A percentile compares a stretch with the other conserved stretches of the same genome.
These are phyloP conservation scores for Neophaeococcomyces aloes DNA, from an alignment of 2,329 filamentous ascomycete genomes.

Conservation along the genomic window DNA sequence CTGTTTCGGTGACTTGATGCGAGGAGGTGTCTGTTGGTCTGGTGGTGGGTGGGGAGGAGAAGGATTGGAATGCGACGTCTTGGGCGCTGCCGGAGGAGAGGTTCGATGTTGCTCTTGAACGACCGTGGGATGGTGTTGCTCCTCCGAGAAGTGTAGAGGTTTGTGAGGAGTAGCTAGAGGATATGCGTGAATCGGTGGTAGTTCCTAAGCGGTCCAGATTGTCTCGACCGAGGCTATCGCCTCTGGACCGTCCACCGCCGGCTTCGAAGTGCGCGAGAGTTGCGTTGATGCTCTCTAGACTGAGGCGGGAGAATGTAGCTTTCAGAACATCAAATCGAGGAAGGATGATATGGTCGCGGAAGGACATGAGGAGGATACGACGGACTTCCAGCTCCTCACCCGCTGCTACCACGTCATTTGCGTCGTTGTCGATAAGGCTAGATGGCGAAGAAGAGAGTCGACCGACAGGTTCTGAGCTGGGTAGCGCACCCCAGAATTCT, in stretches of 20 bases:
- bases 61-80: slow-evolving; percentile 33
- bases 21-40: slow-evolving; percentile 37
- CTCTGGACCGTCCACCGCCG: slow-evolving; percentile 21
- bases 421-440: slow-evolving; percentile 10
- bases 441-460: slow-evolving; percentile 27
- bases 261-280: slow-evolving; percentile 33
- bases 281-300: slow-evolving; percentile 63
- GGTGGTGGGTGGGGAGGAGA: slow-evolving; percentile 29
- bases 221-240: slow-evolving; percentile 27
- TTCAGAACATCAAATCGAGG: slow-evolving; percentile 82
- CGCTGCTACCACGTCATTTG: slow-evolving; percentile 29
- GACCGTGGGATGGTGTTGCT: slow-evolving; percentile 47
- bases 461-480: slow-evolving; percentile 32
- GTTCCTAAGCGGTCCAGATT: slow-evolving; percentile 55
- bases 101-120: slow-evolving; percentile 77
- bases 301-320: slow-evolving; percentile 78
- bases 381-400: slow-evolving; percentile 67
- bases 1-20: slow-evolving; percentile 81
- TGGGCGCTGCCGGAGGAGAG: slow-evolving; percentile 45
- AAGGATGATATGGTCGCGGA: slow-evolving; percentile 78
- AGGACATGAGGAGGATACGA: slow-evolving; percentile 76
- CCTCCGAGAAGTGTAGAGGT: slow-evolving; percentile 69
- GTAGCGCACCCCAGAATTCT: slow-evolving; percentile 78
- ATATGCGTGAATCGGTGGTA: slow-evolving; percentile 29
- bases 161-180: slow-evolving; percentile 66